Evolutionary conservation across 1,284 basidiomycete species (phyloP), one percentile per base, ranked within the genome.

Genomic region (Binderoboletus segoi): DNA sequence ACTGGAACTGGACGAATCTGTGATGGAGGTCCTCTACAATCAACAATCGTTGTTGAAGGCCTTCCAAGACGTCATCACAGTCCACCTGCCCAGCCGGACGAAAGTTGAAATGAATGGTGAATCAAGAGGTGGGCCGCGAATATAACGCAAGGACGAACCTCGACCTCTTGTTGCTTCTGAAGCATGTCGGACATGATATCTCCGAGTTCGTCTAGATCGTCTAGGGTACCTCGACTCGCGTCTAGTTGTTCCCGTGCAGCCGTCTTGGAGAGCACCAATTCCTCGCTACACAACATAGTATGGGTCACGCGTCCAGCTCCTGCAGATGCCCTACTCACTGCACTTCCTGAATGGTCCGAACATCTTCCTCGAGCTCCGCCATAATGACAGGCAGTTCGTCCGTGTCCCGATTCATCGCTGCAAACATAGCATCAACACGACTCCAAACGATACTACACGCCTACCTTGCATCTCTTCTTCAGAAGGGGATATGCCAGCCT

Each of bases 131-230:
- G n/a, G 21, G 42, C 23, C 30, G 33, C 7, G 35, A 10, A 21
- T 3, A 40, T 33, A 15, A 13, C 3, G 7, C 28, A 7, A 44
- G 43, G 55, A 56, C 67, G 13, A 43, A 88, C 88, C 79, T 91
- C 86, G 12, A 89, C 80, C 15, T 73, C 70, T 55, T 86, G 80
- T 67, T 91, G 89, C 20, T 78, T 80, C 40, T 80, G 77, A 7
- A 92, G 71, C 86, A 92, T 91, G 51, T 88, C 85, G 0, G 77
- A 75, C 85, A 93, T 90, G 51, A 91, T 88, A 21, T 86, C 83
- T 2, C 85, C 89, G 5, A 93, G 77, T 62, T 88, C 84, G 45
- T 91, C 88, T 16, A 93, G 76, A 62, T 87, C 82, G 48, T 82
- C 77, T n/a, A 91, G 70, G 7, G 77, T 80, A 24, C 63, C 70